Evolutionary conservation across 2,329 filamentous ascomycete genomes (phyloP).

Genomic region (Trichoderma sp.): DNA sequence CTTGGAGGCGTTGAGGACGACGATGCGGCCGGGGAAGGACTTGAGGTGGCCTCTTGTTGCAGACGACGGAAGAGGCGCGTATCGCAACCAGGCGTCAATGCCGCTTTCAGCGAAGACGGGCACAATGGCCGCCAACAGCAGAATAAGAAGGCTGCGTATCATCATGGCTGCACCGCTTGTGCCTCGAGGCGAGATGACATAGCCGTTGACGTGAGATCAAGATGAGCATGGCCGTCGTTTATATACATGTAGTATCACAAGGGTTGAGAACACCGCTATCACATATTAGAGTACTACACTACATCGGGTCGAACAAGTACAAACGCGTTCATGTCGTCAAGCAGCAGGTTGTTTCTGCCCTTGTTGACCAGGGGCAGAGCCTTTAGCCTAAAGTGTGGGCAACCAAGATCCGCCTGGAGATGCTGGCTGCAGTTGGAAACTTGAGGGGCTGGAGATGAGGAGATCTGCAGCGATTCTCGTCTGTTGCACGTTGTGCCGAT

Average conservation of each 20-base stretch:
- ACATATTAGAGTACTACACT: not conserved
- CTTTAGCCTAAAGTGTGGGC: conserved; percentile 17
- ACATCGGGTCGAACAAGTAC: not conserved
- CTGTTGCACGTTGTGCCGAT: not conserved
- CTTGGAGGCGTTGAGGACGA: conserved; percentile 56
- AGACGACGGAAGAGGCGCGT: conserved; percentile 53
- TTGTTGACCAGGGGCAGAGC: not conserved
- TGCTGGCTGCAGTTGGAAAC: not conserved
- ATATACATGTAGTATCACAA: not conserved
- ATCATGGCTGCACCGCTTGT: conserved; percentile 1
- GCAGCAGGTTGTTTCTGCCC: not conserved
- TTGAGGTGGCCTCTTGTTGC: conserved; percentile 37
- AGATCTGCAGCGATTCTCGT: not conserved
- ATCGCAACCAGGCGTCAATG: conserved; percentile 64
- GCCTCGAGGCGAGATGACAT: too few relatives aligned
- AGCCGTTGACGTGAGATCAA: not conserved
- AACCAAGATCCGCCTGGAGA: conserved; percentile 2
- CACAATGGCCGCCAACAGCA: conserved; percentile 34
- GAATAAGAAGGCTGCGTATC: conserved; percentile 4
- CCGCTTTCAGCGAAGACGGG: conserved; percentile 57
- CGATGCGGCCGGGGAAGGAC: conserved; percentile 51
- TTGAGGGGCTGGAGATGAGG: conserved; percentile 9
- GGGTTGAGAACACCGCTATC: conserved; percentile 2
- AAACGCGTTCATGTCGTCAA: not conserved
- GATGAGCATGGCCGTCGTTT: not conserved